phyloP scores from a whole-genome alignment of 2,329 filamentous ascomycete species.

The Plectosphaerella sp. region DNA sequence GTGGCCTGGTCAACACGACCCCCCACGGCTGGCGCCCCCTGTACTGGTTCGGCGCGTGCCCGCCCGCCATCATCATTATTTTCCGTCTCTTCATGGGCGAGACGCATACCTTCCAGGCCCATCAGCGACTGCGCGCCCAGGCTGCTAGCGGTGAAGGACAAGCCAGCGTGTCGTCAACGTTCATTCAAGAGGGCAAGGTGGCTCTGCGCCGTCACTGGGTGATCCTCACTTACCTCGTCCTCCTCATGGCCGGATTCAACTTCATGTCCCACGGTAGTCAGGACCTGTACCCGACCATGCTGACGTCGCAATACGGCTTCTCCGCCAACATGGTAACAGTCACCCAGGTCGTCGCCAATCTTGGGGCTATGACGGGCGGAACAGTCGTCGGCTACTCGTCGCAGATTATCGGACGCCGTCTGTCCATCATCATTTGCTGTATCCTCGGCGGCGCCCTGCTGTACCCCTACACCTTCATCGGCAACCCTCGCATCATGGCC shows the following conservation, averaged over 20 bases:
- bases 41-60: constrained; percentile 84
- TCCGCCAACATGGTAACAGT: constrained; percentile 56
- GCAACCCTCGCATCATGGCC: constrained; percentile 61
- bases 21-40: constrained; percentile 77
- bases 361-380: constrained; percentile 67
- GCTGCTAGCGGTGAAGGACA: constrained; percentile 15
- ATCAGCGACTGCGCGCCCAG: constrained; percentile 56
- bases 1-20: constrained; percentile 71
- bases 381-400: constrained; percentile 62
- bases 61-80: constrained; percentile 74
- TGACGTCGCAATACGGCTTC: constrained; percentile 51
- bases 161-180: constrained; percentile 56
- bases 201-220: constrained; percentile 78
- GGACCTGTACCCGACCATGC: constrained; percentile 58
- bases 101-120: constrained; percentile 67
- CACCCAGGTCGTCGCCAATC: constrained; percentile 43
- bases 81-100: constrained; percentile 77
- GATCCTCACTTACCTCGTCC: constrained; percentile 72
- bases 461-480: constrained; percentile 76
- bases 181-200: constrained; percentile 72
- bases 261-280: constrained; percentile 81
- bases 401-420: constrained; percentile 64
- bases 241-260: constrained; percentile 89
- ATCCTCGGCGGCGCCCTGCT: constrained; percentile 68
- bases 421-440: constrained; percentile 63